Percentiles rank a stretch among this genome's conserved stretches.
These are phyloP conservation scores for baker's yeast (Saccharomyces cerevisiae) DNA, from an alignment of 805 yeast species.

Conservation along the genomic window DNA sequence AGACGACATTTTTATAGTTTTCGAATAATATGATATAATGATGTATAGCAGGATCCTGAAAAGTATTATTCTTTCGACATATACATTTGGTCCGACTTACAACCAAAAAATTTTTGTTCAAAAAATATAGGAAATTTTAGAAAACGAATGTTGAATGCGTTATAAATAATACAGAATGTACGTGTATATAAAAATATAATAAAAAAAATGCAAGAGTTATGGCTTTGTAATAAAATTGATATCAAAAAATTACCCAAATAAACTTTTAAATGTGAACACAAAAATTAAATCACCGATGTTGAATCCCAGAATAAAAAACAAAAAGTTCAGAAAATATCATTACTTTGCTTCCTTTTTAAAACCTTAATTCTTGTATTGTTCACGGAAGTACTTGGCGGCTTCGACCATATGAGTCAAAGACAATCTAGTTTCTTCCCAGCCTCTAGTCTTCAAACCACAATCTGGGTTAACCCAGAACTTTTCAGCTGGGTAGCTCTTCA, in stretches of 20 bases:
- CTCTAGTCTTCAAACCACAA: slow-evolving; percentile 99
- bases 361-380: slow-evolving; percentile 34
- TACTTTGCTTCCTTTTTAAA: slow-evolving; percentile 15
- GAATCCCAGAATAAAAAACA: slow-evolving; percentile 18
- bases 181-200: slow-evolving; percentile 4
- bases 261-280: slow-evolving; percentile 4
- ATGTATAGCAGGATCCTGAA: background rate
- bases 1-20: background rate
- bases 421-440: slow-evolving; percentile 95
- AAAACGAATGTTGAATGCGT: slow-evolving; percentile 33
- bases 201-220: slow-evolving; percentile 6
- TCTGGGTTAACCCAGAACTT: slow-evolving; percentile 99
- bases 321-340: slow-evolving; percentile 6
- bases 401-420: slow-evolving; percentile 98
- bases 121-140: background rate
- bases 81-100: background rate
- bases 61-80: background rate
- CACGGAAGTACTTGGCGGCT: slow-evolving; percentile 95
- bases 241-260: slow-evolving; percentile 2
- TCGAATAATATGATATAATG: background rate
- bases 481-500: slow-evolving; percentile 94
- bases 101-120: background rate
- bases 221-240: background rate
- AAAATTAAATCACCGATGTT: slow-evolving; percentile 25
- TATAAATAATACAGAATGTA: slow-evolving; percentile 14